phyloP scores from a whole-genome alignment of 2,329 filamentous ascomycete genomes.

The Orbilia brochopaga region DNA sequence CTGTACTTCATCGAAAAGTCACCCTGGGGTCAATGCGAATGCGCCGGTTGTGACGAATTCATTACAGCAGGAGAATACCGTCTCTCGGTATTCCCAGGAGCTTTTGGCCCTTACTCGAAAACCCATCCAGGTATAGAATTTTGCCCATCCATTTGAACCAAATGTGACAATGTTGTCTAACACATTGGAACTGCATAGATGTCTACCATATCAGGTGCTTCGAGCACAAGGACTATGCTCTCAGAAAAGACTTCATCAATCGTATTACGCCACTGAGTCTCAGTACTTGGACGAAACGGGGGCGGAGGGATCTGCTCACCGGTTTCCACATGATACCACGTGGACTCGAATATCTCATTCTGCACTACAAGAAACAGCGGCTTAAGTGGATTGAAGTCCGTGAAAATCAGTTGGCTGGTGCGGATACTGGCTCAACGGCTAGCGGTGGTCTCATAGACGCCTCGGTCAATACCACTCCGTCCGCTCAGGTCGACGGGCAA shows the following conservation, averaged over 20 bases:
- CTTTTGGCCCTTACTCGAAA: not conserved
- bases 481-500: no score
- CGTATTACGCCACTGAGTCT: not conserved
- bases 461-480: no score
- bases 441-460: no score
- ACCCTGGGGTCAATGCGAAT: not conserved
- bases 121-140: not conserved
- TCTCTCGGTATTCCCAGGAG: not conserved
- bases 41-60: not conserved
- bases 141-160: no score
- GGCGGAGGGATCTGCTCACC: not conserved
- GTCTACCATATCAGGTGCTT: slow-evolving; percentile 1
- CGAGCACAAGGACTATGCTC: not conserved
- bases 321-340: not conserved
- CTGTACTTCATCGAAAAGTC: not conserved
- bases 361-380: no score
- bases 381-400: no score
- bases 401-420: no score
- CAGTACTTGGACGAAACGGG: not conserved
- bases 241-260: not conserved
- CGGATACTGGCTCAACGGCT: no score
- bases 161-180: no score
- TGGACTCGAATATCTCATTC: no score
- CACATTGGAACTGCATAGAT: not conserved
- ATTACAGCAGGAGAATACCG: not conserved